Conservation (phyloP, 164 flowering plant species). For the Dillenia suffruticosa region DNA sequence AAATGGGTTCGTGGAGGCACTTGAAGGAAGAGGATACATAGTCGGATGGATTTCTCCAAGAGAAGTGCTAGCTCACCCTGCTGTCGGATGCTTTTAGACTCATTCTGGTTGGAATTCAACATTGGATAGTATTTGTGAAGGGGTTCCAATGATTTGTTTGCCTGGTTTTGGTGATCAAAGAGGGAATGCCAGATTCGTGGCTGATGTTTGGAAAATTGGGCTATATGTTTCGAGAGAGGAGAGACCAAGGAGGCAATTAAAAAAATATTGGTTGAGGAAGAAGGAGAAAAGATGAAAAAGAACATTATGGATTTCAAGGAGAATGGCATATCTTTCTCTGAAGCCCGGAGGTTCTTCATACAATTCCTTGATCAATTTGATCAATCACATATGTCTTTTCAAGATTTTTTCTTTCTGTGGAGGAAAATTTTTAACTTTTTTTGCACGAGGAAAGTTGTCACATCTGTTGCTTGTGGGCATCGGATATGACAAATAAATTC, state of each 20-base stretch:
- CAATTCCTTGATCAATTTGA: conserved; percentile 5
- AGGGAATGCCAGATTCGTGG: conserved; percentile 30
- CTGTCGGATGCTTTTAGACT: conserved; percentile 23
- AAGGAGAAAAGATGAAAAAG: conserved; percentile 24
- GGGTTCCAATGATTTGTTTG: conserved; percentile 39
- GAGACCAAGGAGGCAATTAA: conserved; percentile 18
- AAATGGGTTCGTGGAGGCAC: conserved; percentile 8
- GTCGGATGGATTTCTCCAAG: conserved; percentile 22
- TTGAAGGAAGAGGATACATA: conserved; percentile 7
- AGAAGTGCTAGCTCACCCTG: conserved; percentile 25
- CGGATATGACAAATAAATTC: no score
- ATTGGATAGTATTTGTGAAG: no score
- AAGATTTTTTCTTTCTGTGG: not conserved
- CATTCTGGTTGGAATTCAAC: conserved; percentile 24
- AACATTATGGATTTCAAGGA: conserved; percentile 18
- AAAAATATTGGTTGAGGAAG: conserved; percentile 24
- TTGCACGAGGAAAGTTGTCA: no score
- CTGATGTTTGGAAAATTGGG: conserved; percentile 34
- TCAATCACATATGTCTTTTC: conserved; percentile 7
- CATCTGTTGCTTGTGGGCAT: no score
- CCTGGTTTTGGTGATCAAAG: conserved; percentile 31
- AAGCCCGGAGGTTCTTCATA: conserved; percentile 28
- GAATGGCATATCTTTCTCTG: conserved; percentile 14
- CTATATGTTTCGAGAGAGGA: conserved; percentile 18
- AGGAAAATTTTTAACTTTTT: no score